A percentile compares a stretch with the other conserved stretches of the same genome.
phyloP scores from a whole-genome alignment of 805 yeast genomes.

The Kuraishia ogatae region DNA sequence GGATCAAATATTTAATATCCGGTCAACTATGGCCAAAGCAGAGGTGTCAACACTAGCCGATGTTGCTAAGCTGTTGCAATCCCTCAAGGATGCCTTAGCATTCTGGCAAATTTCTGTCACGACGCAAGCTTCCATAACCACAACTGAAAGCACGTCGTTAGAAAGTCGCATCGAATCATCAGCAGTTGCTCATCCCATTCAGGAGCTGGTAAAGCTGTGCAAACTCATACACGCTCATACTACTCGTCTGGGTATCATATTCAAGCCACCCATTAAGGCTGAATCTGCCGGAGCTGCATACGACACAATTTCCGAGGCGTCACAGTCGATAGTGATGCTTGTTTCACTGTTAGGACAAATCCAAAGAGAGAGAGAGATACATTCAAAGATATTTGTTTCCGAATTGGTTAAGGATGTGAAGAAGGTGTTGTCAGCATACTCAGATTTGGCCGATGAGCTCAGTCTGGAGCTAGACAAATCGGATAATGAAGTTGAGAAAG shows the following conservation, averaged over 20 bases:
- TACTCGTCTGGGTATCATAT: constrained; percentile 68
- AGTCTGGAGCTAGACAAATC: constrained; percentile 13
- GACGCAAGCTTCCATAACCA: neutral
- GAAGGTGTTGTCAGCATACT: constrained; percentile 9
- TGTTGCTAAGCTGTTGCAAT: constrained; percentile 8
- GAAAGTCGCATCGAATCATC: constrained; percentile 8
- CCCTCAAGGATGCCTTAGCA: constrained; percentile 12
- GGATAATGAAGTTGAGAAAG: constrained; percentile 8
- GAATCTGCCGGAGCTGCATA: constrained; percentile 34
- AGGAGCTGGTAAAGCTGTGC: constrained; percentile 51
- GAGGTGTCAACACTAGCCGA: constrained; percentile 3
- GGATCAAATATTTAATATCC: neutral
- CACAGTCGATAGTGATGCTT: constrained; percentile 33
- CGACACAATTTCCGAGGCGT: constrained; percentile 36
- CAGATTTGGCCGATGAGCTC: constrained; percentile 10
- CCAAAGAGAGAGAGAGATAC: constrained; percentile 22
- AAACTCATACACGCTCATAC: constrained; percentile 63
- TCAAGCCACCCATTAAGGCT: constrained; percentile 46
- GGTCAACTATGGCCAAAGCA: neutral
- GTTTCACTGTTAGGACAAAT: constrained; percentile 37
- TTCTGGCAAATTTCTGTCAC: constrained; percentile 11
- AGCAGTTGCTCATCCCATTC: constrained; percentile 33
- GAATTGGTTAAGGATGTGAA: constrained; percentile 20
- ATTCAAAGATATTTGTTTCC: constrained; percentile 19
- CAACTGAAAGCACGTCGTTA: neutral